These are phyloP conservation scores for Neurospora sp. DNA, from an alignment of 495 filamentous ascomycete genomes.

Conservation along the genomic window DNA sequence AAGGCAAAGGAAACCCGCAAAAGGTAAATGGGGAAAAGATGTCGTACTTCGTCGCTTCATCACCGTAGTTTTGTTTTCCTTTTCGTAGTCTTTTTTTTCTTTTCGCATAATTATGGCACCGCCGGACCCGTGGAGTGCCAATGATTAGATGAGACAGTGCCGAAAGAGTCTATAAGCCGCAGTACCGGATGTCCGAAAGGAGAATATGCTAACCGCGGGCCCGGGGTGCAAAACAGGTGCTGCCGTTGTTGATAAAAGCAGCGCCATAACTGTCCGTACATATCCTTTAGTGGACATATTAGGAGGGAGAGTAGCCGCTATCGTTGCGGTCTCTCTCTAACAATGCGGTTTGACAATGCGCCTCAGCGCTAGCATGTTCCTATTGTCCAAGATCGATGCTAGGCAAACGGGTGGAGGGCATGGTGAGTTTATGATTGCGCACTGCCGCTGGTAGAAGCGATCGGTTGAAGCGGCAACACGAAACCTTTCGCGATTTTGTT, in stretches of 20 bases:
- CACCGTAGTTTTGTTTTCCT: background rate
- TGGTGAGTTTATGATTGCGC: background rate
- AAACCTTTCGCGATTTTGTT: constrained; percentile 53
- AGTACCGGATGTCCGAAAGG: background rate
- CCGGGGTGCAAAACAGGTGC: background rate
- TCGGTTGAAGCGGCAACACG: constrained; percentile 20
- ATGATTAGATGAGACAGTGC: background rate
- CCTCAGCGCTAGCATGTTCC: background rate
- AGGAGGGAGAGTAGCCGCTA: background rate
- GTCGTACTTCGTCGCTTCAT: background rate
- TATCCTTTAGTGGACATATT: background rate
- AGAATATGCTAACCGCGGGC: background rate
- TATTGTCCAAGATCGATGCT: background rate
- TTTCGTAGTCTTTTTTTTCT: background rate
- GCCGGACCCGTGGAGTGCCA: background rate
- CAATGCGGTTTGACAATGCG: background rate
- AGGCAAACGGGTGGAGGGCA: background rate
- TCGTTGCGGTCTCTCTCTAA: background rate
- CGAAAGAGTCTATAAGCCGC: background rate
- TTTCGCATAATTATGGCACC: background rate
- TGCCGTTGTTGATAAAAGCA: background rate
- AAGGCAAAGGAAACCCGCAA: background rate
- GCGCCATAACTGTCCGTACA: background rate
- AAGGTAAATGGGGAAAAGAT: background rate
- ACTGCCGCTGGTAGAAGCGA: background rate